phyloP scores from a whole-genome alignment of 495 filamentous ascomycete species.

The Penicillium angulare region DNA sequence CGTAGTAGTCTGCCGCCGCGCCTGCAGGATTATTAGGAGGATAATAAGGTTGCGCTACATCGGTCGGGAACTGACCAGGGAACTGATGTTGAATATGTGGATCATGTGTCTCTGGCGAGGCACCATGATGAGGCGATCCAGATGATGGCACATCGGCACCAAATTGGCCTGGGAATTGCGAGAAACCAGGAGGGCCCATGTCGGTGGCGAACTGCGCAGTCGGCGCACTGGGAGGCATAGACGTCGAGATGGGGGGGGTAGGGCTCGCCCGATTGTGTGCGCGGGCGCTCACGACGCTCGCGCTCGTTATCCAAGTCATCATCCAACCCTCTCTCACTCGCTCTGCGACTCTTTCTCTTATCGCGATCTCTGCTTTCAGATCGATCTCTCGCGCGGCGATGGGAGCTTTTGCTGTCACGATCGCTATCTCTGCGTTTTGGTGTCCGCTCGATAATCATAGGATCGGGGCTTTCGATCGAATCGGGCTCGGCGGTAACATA shows the following conservation, averaged over 20 bases:
- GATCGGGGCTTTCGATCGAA: conserved; percentile 25
- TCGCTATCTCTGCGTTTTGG: conserved; percentile 36
- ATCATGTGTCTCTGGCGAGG: conserved; percentile 33
- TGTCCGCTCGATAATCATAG: conserved; percentile 29
- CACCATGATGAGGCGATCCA: conserved; percentile 16
- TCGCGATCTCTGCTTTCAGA: conserved; percentile 35
- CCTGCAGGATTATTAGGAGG: conserved; percentile 55
- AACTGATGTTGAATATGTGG: conserved; percentile 59
- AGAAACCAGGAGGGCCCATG: conserved; percentile 42
- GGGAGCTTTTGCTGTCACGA: conserved; percentile 28
- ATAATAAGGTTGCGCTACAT: conserved; percentile 45
- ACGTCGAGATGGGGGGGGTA: conserved; percentile 26
- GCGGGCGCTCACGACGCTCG: conserved; percentile 29
- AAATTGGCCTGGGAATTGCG: conserved; percentile 46
- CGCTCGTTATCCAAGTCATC: conserved; percentile 29
- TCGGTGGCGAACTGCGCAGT: conserved; percentile 30
- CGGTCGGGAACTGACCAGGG: conserved; percentile 54
- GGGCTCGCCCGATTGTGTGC: conserved; percentile 36
- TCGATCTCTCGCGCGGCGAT: conserved; percentile 33
- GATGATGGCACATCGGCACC: conserved; percentile 20
- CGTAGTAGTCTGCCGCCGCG: conserved; percentile 65
- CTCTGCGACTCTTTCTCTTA: conserved; percentile 26
- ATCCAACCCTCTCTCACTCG: conserved; percentile 17
- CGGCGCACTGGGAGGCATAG: conserved; percentile 23
- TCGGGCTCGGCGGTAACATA: conserved; percentile 54